Evolutionary conservation across 495 filamentous ascomycete species (phyloP), one percentile per base, ranked within the genome.

Genomic region (Podospora conica): DNA sequence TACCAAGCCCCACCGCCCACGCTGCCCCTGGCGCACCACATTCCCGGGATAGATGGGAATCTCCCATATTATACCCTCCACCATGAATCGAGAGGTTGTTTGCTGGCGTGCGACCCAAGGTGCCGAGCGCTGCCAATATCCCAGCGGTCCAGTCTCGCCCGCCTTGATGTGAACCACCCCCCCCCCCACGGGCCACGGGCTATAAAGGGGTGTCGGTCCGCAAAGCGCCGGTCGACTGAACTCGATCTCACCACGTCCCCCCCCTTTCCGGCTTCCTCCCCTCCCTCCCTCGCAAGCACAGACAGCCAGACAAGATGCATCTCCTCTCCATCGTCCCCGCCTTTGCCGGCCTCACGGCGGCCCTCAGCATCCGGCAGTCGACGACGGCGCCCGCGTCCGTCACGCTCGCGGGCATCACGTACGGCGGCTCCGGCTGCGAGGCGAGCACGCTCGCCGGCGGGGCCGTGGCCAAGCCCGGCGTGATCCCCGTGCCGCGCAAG

Each of bases 31-130:
- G 59, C 58, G 60, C 25, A 59, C 55, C 54, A 58, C 54, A 23
- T 25, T 57, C 48, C 65, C 65, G 65, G 65, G 65, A 63, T 63
- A 67, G 65, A 67, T 67, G 60, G 65, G 12, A 56, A 28, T 8
- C n/a, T n/a, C 61, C 61, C 61, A 55, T 53, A 31, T 53, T 54
- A 58, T 53, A 54, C 56, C 64, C 57, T 64, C 27, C 33, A 58
- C 33, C 20, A n/a, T 55, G 4, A 9, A 20, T 31, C n/a, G n/a
- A 3, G 21, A 22, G 6, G n/a, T 55, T 28, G 25, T 63, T 63
- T 22, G 40, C n/a, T 23, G 40, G 21, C 64, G 60, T 65, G 64
- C 25, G 56, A 63, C 65, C 53, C 53, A 27, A 27, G 63, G 57
- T 53, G 58, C 63, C 53, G 20, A 25, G 48, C 65, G 58, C 63